These are phyloP conservation scores for Xeromyces bisporus DNA, from an alignment of 495 filamentous ascomycete species.

Conservation along the genomic window DNA sequence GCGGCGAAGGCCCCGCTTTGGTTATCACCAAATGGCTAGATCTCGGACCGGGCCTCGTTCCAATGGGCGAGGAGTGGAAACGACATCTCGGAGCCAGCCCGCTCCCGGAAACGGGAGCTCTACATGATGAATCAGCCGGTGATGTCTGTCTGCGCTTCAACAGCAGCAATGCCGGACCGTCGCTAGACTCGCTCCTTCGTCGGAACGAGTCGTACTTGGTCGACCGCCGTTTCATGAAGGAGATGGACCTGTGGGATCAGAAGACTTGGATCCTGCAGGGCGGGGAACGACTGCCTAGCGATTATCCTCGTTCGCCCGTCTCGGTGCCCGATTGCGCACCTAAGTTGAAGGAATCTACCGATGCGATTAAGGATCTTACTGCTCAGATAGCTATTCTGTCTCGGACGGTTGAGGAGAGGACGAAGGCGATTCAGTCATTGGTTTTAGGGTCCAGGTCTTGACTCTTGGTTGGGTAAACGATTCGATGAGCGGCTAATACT, in stretches of 20 bases:
- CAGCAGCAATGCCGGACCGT: neutral
- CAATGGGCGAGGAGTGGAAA: slow-evolving; percentile 31
- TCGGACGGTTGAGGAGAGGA: neutral
- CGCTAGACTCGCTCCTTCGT: neutral
- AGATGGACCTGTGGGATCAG: neutral
- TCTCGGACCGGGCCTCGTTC: slow-evolving; percentile 13
- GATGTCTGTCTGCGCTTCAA: neutral
- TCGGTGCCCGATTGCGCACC: neutral
- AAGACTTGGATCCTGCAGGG: neutral
- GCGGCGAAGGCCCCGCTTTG: neutral
- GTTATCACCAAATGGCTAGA: slow-evolving; percentile 11
- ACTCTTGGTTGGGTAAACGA: no score
- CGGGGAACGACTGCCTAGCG: neutral
- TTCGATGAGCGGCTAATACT: no score
- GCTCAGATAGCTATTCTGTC: neutral
- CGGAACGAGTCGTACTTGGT: neutral
- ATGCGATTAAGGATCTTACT: neutral
- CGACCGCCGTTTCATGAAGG: neutral
- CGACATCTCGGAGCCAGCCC: slow-evolving; percentile 31
- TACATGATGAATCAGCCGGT: neutral
- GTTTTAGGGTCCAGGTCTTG: no score
- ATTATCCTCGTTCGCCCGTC: neutral
- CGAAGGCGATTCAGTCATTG: neutral
- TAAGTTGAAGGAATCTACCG: neutral
- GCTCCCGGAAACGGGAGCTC: slow-evolving; percentile 19